A percentile compares a stretch with the other conserved stretches of the same genome.
Evolutionary conservation across 805 yeast species (phyloP).

Genomic region (Zygotorulaspora danielsina): DNA sequence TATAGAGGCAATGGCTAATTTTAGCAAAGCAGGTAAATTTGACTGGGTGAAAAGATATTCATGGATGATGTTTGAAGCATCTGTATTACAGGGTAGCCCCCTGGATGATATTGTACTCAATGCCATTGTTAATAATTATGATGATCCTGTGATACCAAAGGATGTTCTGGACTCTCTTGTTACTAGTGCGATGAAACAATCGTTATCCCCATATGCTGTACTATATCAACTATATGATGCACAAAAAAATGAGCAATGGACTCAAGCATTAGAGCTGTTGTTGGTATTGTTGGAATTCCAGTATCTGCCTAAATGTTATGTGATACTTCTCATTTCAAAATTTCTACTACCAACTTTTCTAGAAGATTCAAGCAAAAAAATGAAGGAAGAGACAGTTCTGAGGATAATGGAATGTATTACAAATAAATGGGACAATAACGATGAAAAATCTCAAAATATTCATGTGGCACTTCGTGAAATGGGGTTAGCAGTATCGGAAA

Average conservation of each 20-base stretch:
- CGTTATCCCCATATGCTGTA: constrained; percentile 68
- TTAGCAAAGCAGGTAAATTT: constrained; percentile 58
- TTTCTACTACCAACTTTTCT: constrained; percentile 30
- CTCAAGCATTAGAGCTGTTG: constrained; percentile 22
- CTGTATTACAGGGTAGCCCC: constrained; percentile 48
- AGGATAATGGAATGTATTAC: constrained; percentile 26
- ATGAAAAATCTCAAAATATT: constrained; percentile 19
- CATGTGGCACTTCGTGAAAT: constrained; percentile 15
- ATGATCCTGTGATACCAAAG: constrained; percentile 22
- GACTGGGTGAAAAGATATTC: constrained; percentile 46
- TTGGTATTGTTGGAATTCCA: constrained; percentile 26
- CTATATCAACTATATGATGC: constrained; percentile 47
- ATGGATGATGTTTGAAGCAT: constrained; percentile 61
- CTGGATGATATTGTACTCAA: constrained; percentile 55
- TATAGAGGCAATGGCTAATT: constrained; percentile 60
- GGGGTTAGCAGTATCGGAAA: constrained; percentile 17
- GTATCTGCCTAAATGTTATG: constrained; percentile 30
- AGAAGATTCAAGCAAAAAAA: constrained; percentile 16
- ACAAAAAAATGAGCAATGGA: constrained; percentile 26
- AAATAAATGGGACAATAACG: constrained; percentile 21
- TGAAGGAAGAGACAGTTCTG: constrained; percentile 24
- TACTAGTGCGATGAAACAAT: constrained; percentile 59
- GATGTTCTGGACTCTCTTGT: constrained; percentile 35
- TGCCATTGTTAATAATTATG: constrained; percentile 39
- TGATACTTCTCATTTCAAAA: constrained; percentile 25